Evolutionary conservation across 139 green algal species (phyloP), one percentile per base, ranked within the genome.

Genomic region (Picochlorum sp.): DNA sequence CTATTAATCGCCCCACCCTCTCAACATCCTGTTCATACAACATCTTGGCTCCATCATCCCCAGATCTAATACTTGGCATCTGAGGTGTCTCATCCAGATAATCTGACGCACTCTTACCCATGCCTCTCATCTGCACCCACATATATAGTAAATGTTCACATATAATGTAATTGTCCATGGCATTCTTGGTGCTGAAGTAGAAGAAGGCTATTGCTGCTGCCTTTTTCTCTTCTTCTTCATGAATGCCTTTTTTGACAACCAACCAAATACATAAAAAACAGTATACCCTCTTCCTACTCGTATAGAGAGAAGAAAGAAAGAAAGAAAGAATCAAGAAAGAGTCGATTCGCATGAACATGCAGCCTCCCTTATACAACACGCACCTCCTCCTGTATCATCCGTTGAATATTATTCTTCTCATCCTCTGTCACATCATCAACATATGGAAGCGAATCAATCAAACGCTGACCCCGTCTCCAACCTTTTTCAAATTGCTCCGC

Each of bases 401-500:
- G 52, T 3, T 91, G 78, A 3, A 89, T 85, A 16, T 64, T 32
- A 52, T 16, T 15, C 10, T 69, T 69, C 13, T 85, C 75, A 5
- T 81, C 74, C 1, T 68, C 41, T 5, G 69, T 71, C 6, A 91
- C 62, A 10, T 56, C 46, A 65, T 94, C 87, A 0, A 91, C 73
- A 44, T 94, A 94, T 2, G 87, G 78, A 11, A 94, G 75, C 2
- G 85, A 78, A 65, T 92, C 84, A 16, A 94, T 73, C 2, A 92
- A 63, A 5, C 89, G 62, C 49, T 87, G 69, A n/a, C 74, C 72
- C 0, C 65, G 68, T 20, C 84, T 58, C 81, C 80, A 87, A 3
- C 77, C 75, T 15, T 61, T 72, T 21, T 76, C 59, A 9, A 41
- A 41, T 41, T 41, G 34, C 34, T 41, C 34, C 34, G 34, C 34